These are phyloP conservation scores for Tetrahymena borealis DNA, from an alignment of 73 alveolate species.

Conservation along the genomic window DNA sequence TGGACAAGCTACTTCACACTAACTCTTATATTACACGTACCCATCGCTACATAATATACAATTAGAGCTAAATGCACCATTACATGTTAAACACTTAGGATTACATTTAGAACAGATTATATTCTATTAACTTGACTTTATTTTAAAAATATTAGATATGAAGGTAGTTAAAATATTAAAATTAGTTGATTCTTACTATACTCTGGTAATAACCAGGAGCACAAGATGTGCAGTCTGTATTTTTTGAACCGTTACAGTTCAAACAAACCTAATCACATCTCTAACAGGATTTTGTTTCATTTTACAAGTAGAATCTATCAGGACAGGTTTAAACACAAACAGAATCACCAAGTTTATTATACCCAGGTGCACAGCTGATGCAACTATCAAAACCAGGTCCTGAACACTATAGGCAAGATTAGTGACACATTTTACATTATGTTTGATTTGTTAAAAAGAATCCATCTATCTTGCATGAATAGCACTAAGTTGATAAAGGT, in stretches of 20 bases:
- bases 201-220: not conserved
- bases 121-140: not conserved
- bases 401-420: not conserved
- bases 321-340: not conserved
- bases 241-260: not conserved
- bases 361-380: not conserved
- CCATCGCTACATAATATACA: not conserved
- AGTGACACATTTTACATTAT: not conserved
- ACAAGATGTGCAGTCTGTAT: not conserved
- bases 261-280: not conserved
- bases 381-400: not conserved
- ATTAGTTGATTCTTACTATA: not conserved
- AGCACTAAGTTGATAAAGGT: not conserved
- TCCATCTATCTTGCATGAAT: not conserved
- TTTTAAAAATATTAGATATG: not conserved
- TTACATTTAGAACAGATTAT: not conserved
- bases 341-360: not conserved
- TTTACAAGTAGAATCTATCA: not conserved
- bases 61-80: not conserved
- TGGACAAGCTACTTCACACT: not conserved
- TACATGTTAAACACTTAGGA: not conserved
- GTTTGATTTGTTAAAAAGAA: not conserved
- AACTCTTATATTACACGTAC: not conserved
- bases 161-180: not conserved
- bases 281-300: not conserved